Evolutionary conservation across 2,329 filamentous ascomycete species (phyloP).

Genomic region (Ophiosphaerella korrae): DNA sequence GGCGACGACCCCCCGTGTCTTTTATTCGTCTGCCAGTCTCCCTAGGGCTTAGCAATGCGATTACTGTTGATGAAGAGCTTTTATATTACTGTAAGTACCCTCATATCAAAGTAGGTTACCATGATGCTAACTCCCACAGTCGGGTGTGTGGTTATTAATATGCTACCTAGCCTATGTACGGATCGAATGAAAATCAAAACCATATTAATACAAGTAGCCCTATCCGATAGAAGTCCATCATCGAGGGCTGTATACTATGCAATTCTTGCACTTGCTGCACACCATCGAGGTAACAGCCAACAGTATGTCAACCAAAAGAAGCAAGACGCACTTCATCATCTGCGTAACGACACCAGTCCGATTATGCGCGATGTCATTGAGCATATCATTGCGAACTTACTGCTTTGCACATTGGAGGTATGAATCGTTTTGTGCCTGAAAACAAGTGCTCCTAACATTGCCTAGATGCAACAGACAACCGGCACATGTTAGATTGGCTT

Average conservation of each 20-base stretch:
- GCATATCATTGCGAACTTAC: conserved; percentile 6
- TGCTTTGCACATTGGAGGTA: conserved; percentile 6
- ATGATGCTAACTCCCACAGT: background rate
- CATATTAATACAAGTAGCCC: background rate
- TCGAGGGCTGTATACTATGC: conserved; percentile 3
- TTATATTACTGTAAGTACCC: conserved; percentile 4
- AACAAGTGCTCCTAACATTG: background rate
- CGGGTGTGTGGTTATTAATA: background rate
- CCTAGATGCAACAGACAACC: conserved; percentile 4
- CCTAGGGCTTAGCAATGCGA: too few relatives aligned
- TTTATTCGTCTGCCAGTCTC: background rate
- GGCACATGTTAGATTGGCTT: conserved; percentile 3
- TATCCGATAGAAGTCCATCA: background rate
- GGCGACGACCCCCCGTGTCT: background rate
- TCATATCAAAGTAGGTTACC: too few relatives aligned
- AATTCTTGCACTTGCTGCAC: conserved; percentile 5
- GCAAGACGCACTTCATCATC: background rate
- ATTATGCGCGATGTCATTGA: background rate
- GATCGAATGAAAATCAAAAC: background rate
- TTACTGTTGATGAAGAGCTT: background rate
- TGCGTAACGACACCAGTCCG: background rate
- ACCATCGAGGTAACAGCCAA: conserved; percentile 4
- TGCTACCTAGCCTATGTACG: conserved; percentile 6
- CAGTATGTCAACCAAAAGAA: conserved; percentile 1
- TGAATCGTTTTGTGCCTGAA: background rate